A percentile compares a stretch with the other conserved stretches of the same genome.
Evolutionary conservation across 495 filamentous ascomycete genomes (phyloP).

Genomic region (Pseudotulostoma volvatum): DNA sequence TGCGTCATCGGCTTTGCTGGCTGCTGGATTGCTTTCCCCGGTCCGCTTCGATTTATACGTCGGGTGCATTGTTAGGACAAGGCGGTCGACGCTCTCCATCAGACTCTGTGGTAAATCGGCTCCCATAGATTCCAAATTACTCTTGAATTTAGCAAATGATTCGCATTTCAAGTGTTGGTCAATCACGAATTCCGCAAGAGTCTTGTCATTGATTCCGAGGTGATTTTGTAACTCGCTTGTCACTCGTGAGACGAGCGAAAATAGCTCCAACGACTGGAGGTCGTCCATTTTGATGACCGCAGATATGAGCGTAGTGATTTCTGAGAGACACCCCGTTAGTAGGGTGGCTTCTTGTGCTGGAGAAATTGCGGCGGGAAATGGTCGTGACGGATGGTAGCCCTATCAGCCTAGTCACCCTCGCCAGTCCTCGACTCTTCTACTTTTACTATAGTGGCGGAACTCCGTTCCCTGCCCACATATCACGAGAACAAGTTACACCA

Average conservation of each 20-base stretch:
- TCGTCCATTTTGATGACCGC: no score
- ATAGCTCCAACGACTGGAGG: slow-evolving; percentile 72
- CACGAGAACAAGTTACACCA: no score
- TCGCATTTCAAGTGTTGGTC: slow-evolving; percentile 67
- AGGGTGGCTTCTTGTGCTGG: no score
- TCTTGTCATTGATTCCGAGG: slow-evolving; percentile 83
- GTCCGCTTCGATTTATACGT: slow-evolving; percentile 45
- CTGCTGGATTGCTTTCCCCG: slow-evolving; percentile 7
- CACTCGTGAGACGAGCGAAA: slow-evolving; percentile 88
- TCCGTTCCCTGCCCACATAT: no score
- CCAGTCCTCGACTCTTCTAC: no score
- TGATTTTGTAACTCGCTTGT: slow-evolving; percentile 90
- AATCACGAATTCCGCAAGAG: slow-evolving; percentile 87
- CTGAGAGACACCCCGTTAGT: no score
- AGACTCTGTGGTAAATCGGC: slow-evolving; percentile 83
- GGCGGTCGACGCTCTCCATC: slow-evolving; percentile 76
- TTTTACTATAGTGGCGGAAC: no score
- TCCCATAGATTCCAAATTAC: slow-evolving; percentile 52
- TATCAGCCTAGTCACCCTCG: no score
- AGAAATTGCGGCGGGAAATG: no score
- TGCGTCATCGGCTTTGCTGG: no score
- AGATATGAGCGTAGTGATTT: no score
- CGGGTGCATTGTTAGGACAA: slow-evolving; percentile 82
- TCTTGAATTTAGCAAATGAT: slow-evolving; percentile 50
- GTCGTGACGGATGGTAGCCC: no score